These are phyloP conservation scores for Hyaloscypha finlandica DNA, from an alignment of 495 filamentous ascomycete species.

Conservation along the genomic window DNA sequence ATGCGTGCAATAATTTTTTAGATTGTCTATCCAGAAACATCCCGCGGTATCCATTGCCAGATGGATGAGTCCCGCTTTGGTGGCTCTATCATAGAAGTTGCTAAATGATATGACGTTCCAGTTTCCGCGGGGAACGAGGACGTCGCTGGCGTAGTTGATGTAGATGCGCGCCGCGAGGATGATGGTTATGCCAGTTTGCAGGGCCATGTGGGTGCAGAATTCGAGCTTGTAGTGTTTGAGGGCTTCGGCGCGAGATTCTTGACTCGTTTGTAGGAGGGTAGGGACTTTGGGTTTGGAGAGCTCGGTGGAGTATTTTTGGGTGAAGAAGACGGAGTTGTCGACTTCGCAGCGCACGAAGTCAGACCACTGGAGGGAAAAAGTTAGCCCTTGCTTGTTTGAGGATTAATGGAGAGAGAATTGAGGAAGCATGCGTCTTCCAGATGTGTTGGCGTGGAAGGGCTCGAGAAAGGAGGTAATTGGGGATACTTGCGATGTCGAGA, in stretches of 20 bases:
- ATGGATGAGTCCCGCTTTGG: neutral
- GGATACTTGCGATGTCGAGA: constrained; percentile 11
- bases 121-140: constrained; percentile 6
- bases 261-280: neutral
- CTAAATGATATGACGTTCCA: constrained; percentile 19
- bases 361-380: neutral
- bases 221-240: constrained; percentile 18
- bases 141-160: constrained; percentile 19
- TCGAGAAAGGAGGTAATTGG: neutral
- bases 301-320: constrained; percentile 7
- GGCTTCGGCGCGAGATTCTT: constrained; percentile 10
- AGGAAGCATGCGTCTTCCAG: no score
- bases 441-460: no score
- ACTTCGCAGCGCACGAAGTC: constrained; percentile 8
- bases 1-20: neutral
- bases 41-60: neutral
- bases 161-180: constrained; percentile 4
- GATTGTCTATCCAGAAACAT: neutral
- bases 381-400: neutral
- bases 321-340: constrained; percentile 3
- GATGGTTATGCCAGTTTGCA: neutral
- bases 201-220: neutral
- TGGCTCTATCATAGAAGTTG: constrained; percentile 7
- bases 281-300: neutral
- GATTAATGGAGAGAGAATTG: no score